Base-by-base conservation (phyloP, 805 yeast species). In the Teunomyces kruisii region DNA sequence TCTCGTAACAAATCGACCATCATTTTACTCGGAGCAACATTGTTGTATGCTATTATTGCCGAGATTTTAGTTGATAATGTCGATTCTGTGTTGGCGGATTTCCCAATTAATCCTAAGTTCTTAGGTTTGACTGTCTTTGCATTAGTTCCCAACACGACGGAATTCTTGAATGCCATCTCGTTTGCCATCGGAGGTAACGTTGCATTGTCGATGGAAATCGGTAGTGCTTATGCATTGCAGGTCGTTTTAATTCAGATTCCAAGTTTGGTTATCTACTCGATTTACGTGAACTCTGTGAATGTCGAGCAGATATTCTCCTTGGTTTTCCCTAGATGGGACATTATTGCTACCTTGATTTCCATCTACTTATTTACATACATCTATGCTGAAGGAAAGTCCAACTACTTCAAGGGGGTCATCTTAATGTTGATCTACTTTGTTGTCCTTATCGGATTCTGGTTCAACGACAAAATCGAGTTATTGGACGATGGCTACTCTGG, bases 141-240 rank as follows among this genome's bases (percentile, higher is more conserved):
- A 0, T 71, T 94, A 36, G 97, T 94, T 22, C 99, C 99, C 9
- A 94, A 91, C 59, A 89, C 98, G 6, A 94, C 99, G 0, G 99
- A 94, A 67, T 94, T 94, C 57, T 77, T 94, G 47, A 94, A 94
- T 66, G 99, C 98, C 56, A 91, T 94, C 46, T 90, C 97, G 19
- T 94, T 94, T 71, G 99, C 99, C 0, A 81, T 89, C 54, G 83
- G 92, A 55, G 99, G 99, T 1, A 94, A 94, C 54, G 96, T 94
- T 44, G 96, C 99, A 0, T 72, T 94, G 38, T 88, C 96, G 2
- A 88, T 94, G 96, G 99, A 94, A 62, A 94, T 94, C 64, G 99
- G 99, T 48, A 84, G 96, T 50, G 99, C 99, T 0, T 94, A 94
- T 62, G 99, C 96, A 0, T 74, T 94, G 47, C 99, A 94, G 64